phyloP scores from a whole-genome alignment of 2,329 filamentous ascomycete genomes.

The Onygenales sp. region DNA sequence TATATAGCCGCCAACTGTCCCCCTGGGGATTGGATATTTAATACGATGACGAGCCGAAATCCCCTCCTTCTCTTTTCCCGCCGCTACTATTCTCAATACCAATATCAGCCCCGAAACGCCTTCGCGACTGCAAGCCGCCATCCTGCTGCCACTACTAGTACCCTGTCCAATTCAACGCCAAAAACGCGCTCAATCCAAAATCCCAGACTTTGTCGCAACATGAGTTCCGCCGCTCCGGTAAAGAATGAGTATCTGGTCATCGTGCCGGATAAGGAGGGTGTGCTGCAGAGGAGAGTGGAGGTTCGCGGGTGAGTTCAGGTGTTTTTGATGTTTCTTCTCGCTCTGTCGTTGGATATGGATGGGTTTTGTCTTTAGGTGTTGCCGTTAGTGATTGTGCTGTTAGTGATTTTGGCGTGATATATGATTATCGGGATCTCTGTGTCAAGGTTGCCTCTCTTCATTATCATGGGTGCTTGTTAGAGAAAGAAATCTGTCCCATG shows the following conservation, averaged over 20 bases:
- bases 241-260: slow-evolving; percentile 61
- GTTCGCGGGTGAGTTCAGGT: slow-evolving; percentile 21
- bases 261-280: slow-evolving; percentile 56
- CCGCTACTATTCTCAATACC: not conserved
- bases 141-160: not conserved
- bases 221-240: slow-evolving; percentile 15
- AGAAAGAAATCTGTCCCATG: too few species aligned
- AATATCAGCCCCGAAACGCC: not conserved
- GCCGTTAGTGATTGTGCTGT: too few species aligned
- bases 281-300: slow-evolving; percentile 51
- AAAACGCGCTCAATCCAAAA: not conserved
- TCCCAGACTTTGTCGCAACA: not conserved
- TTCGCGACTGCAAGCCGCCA: not conserved
- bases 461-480: too few species aligned
- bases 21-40: not conserved
- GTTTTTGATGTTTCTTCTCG: not conserved
- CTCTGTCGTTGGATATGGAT: not conserved
- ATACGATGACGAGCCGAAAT: not conserved
- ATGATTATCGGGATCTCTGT: too few species aligned
- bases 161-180: not conserved
- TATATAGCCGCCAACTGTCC: not conserved
- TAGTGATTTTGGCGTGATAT: too few species aligned
- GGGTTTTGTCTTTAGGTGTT: not conserved
- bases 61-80: not conserved
- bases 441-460: too few species aligned